These are phyloP conservation scores for Dictyostelium firmibasis DNA, from an alignment of 78 protist genomes.

Conservation along the genomic window DNA sequence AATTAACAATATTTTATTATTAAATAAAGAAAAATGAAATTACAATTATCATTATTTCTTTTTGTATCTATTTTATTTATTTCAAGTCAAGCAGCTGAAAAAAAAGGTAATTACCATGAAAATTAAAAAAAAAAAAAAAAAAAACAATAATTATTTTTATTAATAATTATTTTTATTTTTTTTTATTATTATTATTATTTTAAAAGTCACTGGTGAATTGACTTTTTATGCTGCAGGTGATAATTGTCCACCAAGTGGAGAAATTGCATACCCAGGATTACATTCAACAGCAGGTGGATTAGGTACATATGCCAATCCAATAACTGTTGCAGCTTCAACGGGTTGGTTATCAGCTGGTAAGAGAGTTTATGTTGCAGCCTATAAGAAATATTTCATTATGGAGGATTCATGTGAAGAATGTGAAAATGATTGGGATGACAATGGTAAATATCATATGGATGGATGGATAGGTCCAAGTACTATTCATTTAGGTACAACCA, in stretches of 20 bases:
- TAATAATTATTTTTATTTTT: too few relatives aligned
- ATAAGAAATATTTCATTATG: slow-evolving; percentile 8
- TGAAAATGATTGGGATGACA: background rate
- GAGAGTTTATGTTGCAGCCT: background rate
- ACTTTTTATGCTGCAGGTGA: slow-evolving; percentile 14
- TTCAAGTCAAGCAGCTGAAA: background rate
- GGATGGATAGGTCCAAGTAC: slow-evolving; percentile 6
- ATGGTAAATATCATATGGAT: background rate
- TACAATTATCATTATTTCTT: background rate
- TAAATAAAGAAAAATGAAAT: background rate
- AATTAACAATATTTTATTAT: too few relatives aligned
- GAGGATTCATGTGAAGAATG: slow-evolving; percentile 17
- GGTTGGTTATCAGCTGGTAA: background rate
- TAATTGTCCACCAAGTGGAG: slow-evolving; percentile 12
- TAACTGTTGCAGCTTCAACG: background rate
- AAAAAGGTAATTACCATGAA: background rate
- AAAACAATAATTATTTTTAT: too few relatives aligned
- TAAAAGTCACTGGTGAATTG: background rate
- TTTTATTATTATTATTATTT: too few relatives aligned
- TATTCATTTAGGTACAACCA: background rate
- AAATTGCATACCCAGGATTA: background rate
- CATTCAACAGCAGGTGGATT: background rate
- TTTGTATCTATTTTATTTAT: background rate
- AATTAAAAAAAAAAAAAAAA: too few relatives aligned
- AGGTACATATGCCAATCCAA: background rate